Evolutionary conservation across 1,284 basidiomycete genomes (phyloP), one percentile per base, ranked within the genome.

Genomic region (Ceratobasidium sp.): DNA sequence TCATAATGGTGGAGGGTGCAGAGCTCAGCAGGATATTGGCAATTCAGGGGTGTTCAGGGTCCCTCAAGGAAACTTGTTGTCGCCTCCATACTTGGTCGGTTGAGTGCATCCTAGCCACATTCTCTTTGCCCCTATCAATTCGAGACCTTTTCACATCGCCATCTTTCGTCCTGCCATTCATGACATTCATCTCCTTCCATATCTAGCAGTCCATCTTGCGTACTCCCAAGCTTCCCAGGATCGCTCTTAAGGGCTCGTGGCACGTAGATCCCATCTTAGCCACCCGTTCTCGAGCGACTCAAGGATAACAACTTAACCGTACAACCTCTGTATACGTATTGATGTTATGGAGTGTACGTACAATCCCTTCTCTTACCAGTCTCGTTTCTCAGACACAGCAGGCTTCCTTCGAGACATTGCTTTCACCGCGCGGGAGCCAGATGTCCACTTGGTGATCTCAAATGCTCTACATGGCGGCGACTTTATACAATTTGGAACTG

Each of bases 401-500:
- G 69, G 69, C 34, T 72, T 72, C 29, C 43, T 72, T 43, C 58
- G 69, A 6, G 34, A 31, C 11, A 72, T 72, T 16, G 56, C 69
- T 27, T 72, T 72, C 24, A 37, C 19, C n/a, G 69, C 69, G 11
- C 24, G 27, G 37, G 43, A 37, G 16, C 39, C 31, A 7, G 69
- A 72, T 24, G 56, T 72, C 14, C 41, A 62, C 6, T 56, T 31
- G 1, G 69, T 43, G 14, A 48, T 72, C 16, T 61, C 69, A 13
- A 72, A 49, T 37, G 69, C 69, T 2, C 53, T 72, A 16, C 69
- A 72, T 62, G 69, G 69, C 19, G 69, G 69, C 9, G 56, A 61
- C 24, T 72, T 72, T 51, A 43, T 56, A 9, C 24, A 61, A n/a
- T 72, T 62, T 49, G 69, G 69, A 9, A 13, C 19, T 7, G 62